A percentile compares a stretch with the other conserved stretches of the same genome.
Conservation (phyloP, 257 asterid genomes). For the Coffea eugenioides region DNA sequence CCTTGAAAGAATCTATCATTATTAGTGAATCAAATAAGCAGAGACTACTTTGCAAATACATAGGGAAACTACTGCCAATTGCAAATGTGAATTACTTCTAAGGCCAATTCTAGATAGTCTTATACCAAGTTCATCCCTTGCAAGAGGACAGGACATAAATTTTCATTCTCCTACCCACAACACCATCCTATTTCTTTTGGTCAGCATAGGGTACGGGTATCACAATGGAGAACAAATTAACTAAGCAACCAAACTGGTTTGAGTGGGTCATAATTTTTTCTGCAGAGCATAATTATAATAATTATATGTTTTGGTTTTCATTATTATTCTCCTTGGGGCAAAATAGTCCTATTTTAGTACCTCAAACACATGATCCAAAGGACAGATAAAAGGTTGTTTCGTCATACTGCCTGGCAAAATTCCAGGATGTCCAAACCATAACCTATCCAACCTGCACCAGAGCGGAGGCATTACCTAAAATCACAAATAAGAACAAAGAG, state of each 20-base stretch:
- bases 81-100: neutral
- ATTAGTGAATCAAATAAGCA: neutral
- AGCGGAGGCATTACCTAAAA: slow-evolving; percentile 99
- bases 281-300: neutral
- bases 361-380: slow-evolving; percentile 96
- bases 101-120: neutral
- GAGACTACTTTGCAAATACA: neutral
- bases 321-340: neutral
- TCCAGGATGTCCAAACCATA: slow-evolving; percentile 99
- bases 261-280: neutral
- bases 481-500: slow-evolving; percentile 58
- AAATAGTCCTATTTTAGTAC: slow-evolving; percentile 32
- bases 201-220: no score
- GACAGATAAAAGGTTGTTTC: slow-evolving; percentile 92
- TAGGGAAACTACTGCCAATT: neutral
- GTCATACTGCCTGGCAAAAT: slow-evolving; percentile 70
- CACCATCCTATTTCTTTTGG: no score
- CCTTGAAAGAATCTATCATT: neutral
- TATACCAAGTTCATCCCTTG: neutral
- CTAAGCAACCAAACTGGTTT: no score
- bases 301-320: neutral
- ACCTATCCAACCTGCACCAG: slow-evolving; percentile 99
- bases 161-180: no score
- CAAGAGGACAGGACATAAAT: neutral
- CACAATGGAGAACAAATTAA: no score